Conservation (phyloP, 345 rosid species). For the Excoecaria agallocha region DNA sequence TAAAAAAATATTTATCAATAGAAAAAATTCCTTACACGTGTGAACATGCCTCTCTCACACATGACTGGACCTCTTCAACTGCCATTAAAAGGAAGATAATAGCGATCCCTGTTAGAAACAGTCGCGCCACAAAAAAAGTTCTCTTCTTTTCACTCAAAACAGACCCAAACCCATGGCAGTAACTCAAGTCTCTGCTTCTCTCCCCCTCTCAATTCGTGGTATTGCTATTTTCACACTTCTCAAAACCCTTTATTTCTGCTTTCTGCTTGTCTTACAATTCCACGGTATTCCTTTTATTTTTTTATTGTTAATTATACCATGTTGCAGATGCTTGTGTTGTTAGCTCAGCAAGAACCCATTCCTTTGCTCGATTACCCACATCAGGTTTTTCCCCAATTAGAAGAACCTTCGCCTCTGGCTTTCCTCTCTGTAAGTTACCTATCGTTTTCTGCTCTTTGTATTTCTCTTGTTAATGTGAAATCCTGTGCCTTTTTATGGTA, state of each 20-base stretch:
- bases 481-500: not conserved
- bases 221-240: conserved; percentile 9
- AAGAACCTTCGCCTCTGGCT: conserved; percentile 56
- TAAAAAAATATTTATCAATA: too few species aligned
- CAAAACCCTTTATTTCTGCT: not conserved
- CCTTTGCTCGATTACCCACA: conserved; percentile 29
- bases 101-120: not conserved
- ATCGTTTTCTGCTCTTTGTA: too few species aligned
- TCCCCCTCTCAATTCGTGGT: conserved; percentile 51
- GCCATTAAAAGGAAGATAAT: not conserved
- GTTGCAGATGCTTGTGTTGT: conserved; percentile 41
- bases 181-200: conserved; percentile 56
- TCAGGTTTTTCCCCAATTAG: conserved; percentile 33
- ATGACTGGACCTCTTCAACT: conserved; percentile 6
- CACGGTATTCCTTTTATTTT: not conserved
- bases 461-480: not conserved
- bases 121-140: conserved; percentile 11
- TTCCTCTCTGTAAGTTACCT: conserved; percentile 57
- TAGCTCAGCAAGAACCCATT: conserved; percentile 23
- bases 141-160: not conserved
- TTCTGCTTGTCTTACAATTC: not conserved
- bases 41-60: not conserved
- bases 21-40: conserved; percentile 7
- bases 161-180: conserved; percentile 8
- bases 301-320: not conserved